These are phyloP conservation scores for Volvox africanus DNA, from an alignment of 139 green algal species.

Conservation along the genomic window DNA sequence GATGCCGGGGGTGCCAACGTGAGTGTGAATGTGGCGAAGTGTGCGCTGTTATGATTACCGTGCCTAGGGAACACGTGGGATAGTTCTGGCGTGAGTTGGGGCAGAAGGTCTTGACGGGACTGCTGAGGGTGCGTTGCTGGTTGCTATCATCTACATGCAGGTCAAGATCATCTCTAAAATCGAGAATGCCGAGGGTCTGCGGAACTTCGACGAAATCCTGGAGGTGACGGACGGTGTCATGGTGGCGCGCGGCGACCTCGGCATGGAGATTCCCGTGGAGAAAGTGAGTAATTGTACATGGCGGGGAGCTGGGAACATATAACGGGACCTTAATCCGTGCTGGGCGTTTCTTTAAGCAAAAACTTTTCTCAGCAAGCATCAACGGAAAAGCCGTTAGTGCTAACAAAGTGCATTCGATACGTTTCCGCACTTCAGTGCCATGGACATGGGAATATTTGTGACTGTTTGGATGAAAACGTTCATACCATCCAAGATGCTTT, in stretches of 20 bases:
- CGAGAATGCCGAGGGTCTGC: conserved; percentile 77
- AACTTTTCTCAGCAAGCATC: no score
- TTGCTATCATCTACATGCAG: background rate
- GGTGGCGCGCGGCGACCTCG: conserved; percentile 78
- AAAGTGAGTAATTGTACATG: conserved; percentile 17
- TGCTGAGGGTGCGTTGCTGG: background rate
- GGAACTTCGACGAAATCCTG: conserved; percentile 78
- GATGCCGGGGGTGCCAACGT: conserved; percentile 63
- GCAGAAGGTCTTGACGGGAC: no score
- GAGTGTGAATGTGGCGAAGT: background rate
- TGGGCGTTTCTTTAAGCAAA: no score
- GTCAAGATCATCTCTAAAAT: conserved; percentile 83
- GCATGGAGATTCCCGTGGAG: conserved; percentile 72
- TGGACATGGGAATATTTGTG: no score
- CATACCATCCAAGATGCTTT: background rate
- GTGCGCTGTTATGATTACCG: no score
- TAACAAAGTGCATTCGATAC: no score
- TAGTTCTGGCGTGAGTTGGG: no score
- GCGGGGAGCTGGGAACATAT: background rate
- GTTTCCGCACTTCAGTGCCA: no score
- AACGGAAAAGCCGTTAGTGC: no score
- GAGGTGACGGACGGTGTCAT: conserved; percentile 79
- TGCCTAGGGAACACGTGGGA: no score
- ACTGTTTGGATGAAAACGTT: no score
- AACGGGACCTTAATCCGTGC: no score